phyloP scores from a whole-genome alignment of 805 yeast species.

The Naumovozyma baii region DNA sequence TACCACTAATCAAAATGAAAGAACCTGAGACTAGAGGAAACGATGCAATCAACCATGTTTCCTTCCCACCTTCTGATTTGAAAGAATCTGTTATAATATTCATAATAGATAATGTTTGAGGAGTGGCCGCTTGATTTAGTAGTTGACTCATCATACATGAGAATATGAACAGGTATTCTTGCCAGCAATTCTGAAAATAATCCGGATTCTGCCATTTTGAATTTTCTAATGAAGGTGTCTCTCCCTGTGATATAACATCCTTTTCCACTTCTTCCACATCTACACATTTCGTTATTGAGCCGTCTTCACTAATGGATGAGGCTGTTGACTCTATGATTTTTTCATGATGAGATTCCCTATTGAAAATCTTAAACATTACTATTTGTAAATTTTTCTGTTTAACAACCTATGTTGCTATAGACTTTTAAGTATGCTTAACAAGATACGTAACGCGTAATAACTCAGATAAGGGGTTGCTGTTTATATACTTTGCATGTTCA shows the following conservation, averaged over 20 bases:
- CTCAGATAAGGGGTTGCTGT: too few species aligned
- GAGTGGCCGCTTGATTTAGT: constrained; percentile 34
- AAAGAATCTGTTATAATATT: constrained; percentile 29
- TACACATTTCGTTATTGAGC: background rate
- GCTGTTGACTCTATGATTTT: background rate
- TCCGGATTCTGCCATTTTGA: constrained; percentile 14
- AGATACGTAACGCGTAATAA: too few species aligned
- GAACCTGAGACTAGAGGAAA: constrained; percentile 66
- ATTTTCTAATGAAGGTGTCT: background rate
- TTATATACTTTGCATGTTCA: too few species aligned
- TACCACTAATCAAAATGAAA: constrained; percentile 57
- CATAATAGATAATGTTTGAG: constrained; percentile 33
- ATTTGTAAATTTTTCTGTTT: too few species aligned
- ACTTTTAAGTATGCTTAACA: too few species aligned
- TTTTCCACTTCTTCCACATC: background rate
- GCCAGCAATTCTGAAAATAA: constrained; percentile 12
- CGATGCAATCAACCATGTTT: constrained; percentile 62
- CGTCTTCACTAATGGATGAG: background rate
- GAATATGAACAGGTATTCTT: constrained; percentile 23
- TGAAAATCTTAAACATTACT: background rate
- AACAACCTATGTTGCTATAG: too few species aligned
- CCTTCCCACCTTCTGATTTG: constrained; percentile 27
- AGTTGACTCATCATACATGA: constrained; percentile 32
- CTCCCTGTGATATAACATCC: background rate
- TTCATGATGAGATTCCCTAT: background rate